Base-by-base conservation (phyloP, 2,329 filamentous ascomycete species). In the Epichloe hybrida region DNA sequence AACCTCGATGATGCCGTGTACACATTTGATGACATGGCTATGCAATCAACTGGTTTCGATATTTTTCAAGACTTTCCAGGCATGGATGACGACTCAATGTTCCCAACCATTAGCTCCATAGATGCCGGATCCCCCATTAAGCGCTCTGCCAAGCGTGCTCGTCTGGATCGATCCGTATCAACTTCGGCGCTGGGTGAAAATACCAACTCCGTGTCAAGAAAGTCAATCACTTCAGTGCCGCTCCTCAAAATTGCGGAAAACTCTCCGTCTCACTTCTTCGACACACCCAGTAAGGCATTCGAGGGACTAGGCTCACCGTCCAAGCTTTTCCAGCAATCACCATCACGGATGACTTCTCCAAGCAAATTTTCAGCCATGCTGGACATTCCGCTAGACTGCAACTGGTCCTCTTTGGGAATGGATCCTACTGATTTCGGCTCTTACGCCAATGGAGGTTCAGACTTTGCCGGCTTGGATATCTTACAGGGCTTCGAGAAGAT, bases 401-500 rank as follows among this genome's bases (percentile, higher is more conserved):
- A 68, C 48, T 72, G 68, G 65, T 59, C 64, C 12, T 55, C 59
- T 6, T 55, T 69, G 20, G 58, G 61, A 37, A 60, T 68, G 31
- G 66, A 69, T 47, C 46, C 61, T 6, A 61, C 64, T 13, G 72
- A 76, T 5, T 73, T 71, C 57, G 62, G 63, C 39, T 59, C 62
- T 2, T 58, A 71, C 43, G 73, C 78, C 7, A 57, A 72, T 0
- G 75, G 80, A 37, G 69, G 70, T 3, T 72, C 78, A 52, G 80
- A 83, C 42, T 72, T 72, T 53, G 67, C 76, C 13, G 79, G 76
- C 1, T 74, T 88, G 48, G 85, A 89, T 59, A 83, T 89, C 56
- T 75, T 86, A 44, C 81, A 86, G 61, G 84, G 84, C 9, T 89
- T 88, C 59, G 79, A 84, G 62, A 85, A 83, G 69, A 88, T 89